Evolutionary conservation across 208 protist genomes (phyloP), one percentile per base, ranked within the genome.

Genomic region (Wallacemonas sp.): DNA sequence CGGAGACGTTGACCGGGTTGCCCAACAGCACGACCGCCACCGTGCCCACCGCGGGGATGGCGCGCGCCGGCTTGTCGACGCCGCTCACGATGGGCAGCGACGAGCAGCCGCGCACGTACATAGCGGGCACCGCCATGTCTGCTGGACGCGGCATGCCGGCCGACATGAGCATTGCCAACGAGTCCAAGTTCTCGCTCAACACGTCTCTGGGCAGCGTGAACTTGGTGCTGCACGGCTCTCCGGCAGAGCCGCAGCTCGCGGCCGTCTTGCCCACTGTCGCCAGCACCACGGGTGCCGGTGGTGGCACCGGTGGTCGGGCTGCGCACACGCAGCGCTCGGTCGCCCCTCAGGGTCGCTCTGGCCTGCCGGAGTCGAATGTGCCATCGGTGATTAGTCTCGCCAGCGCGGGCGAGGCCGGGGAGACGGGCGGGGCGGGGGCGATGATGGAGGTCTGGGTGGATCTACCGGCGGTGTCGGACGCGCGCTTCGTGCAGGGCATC

Each of bases 401-500:
- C 26, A 52, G 4, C 4, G 38, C 22, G 25, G 25, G 12, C 32
- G 32, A 10, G 20, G 23, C 33, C 3, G n/a, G 29, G 26, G 28
- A 14, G 23, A 14, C 33, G 52, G 33, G 16, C 8, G 46, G 11
- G 11, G 28, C 22, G 11, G 59, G 29, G 33, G n/a, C 25, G 41
- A 29, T 26, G 41, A 65, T 14, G 25, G 45, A 42, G 36, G 59
- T 48, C 7, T 70, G 54, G 62, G 48, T 61, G 32, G 61, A 64
- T 32, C 36, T 46, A 44, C 38, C 55, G 1, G 54, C 50, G 0
- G 14, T 79, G 36, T 75, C 68, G 0, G 67, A 79, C 38, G 65
- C 68, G 39, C 74, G 74, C 10, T 81, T 85, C 54, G 36, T 85
- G 31, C 79, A 76, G 38, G 52, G 66, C 31, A 44, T 80, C 16